These are phyloP conservation scores for Huntiella moniliformis DNA, from an alignment of 2,329 filamentous ascomycete genomes.

Conservation along the genomic window DNA sequence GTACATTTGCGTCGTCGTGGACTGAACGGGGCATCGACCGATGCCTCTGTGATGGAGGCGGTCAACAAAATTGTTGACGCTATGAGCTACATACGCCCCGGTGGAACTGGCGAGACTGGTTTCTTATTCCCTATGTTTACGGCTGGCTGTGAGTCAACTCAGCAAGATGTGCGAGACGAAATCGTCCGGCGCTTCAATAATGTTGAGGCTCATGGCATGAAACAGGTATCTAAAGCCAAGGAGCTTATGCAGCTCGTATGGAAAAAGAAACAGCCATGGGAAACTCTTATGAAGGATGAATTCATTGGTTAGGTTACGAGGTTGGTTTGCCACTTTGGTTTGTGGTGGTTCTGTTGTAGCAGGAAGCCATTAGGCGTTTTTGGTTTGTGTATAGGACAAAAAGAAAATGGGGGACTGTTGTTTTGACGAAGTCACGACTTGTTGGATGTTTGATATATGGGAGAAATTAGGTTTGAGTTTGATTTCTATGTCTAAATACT, in stretches of 20 bases:
- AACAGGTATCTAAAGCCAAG: constrained; percentile 43
- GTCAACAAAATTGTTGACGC: constrained; percentile 45
- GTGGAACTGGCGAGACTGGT: constrained; percentile 55
- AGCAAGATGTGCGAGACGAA: constrained; percentile 33
- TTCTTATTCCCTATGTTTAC: constrained; percentile 68
- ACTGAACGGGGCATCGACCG: constrained; percentile 37
- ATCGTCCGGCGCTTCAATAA: constrained; percentile 47
- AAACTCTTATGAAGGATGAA: constrained; percentile 45
- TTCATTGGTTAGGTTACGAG: constrained; percentile 39
- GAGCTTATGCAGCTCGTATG: constrained; percentile 50
- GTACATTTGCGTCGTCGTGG: constrained; percentile 61
- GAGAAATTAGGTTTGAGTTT: too few species aligned
- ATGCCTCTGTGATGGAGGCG: constrained; percentile 42
- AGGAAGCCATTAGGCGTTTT: too few species aligned
- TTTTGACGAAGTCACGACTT: too few species aligned
- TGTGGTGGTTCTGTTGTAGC: too few species aligned
- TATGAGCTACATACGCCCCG: constrained; percentile 41
- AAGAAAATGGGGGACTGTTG: too few species aligned
- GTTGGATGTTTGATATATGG: too few species aligned
- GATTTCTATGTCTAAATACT: too few species aligned
- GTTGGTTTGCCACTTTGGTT: too few species aligned
- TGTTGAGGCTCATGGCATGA: constrained; percentile 58
- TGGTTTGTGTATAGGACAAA: too few species aligned
- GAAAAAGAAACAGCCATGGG: constrained; percentile 50
- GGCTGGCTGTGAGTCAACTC: constrained; percentile 54